Conservation (phyloP, 805 yeast genomes). For the Starmerella stigmatis region DNA sequence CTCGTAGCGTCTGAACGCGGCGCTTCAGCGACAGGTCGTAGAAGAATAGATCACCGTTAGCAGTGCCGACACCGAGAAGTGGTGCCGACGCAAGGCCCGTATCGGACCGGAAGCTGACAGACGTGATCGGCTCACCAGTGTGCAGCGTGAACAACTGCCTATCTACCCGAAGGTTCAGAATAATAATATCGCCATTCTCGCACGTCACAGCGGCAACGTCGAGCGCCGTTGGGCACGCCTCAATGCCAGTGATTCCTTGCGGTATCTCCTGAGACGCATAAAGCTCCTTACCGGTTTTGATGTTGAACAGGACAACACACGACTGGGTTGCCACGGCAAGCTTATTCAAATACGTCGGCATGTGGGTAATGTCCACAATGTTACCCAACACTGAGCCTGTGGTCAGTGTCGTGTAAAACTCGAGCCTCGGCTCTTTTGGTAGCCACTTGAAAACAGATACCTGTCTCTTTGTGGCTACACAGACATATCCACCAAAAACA, state of each 20-base stretch:
- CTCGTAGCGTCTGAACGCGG: slow-evolving; percentile 64
- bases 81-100: slow-evolving; percentile 43
- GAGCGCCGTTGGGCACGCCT: slow-evolving; percentile 66
- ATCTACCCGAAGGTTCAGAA: slow-evolving; percentile 62
- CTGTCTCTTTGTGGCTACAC: slow-evolving; percentile 43
- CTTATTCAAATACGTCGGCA: slow-evolving; percentile 88
- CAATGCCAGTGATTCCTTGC: slow-evolving; percentile 56
- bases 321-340: slow-evolving; percentile 69
- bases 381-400: slow-evolving; percentile 57
- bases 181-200: slow-evolving; percentile 49
- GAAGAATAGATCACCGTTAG: slow-evolving; percentile 73
- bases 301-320: slow-evolving; percentile 53
- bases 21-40: slow-evolving; percentile 66
- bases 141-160: slow-evolving; percentile 40
- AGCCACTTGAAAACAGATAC: slow-evolving; percentile 47
- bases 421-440: slow-evolving; percentile 43
- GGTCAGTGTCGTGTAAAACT: slow-evolving; percentile 53
- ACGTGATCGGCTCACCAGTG: slow-evolving; percentile 35
- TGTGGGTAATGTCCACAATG: slow-evolving; percentile 61
- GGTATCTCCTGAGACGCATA: slow-evolving; percentile 44
- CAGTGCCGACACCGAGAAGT: slow-evolving; percentile 69
- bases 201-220: slow-evolving; percentile 76
- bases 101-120: slow-evolving; percentile 83
- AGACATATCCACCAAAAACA: slow-evolving; percentile 68
- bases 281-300: slow-evolving; percentile 64